Evolutionary conservation across 2,329 filamentous ascomycete species (phyloP), one percentile per base, ranked within the genome.

Genomic region (Aspergillus alliaceus): DNA sequence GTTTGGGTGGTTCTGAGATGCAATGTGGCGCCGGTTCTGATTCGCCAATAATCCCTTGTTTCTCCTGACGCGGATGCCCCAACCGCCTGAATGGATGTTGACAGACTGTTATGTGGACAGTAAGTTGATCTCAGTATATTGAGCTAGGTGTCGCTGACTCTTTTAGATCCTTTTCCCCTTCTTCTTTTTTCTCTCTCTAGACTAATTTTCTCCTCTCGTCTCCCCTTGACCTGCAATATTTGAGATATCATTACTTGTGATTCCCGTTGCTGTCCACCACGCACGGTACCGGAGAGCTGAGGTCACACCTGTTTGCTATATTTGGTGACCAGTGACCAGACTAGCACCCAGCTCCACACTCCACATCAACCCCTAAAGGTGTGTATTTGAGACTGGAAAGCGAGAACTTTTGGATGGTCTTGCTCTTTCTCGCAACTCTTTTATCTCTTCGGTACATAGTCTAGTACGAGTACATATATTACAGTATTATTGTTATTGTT

Each of bases 331-430:
- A 32, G 42, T 12, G 42, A 48, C 25, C n/a, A 32, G 27, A 35
- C 53, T 58, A 55, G 18, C 48, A 25, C 53, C 46, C 42, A 51
- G 57, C 53, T 59, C 54, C 57, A 56, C 49, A 40, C 53, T 53
- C 49, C 47, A 55, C 39, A 55, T 42, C 56, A 27, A 53, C 44
- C 47, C 47, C 42, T 53, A 44, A 25, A 18, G 32, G 24, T 22
- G 44, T 32, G 15, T 42, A 12, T 50, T 48, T 56, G 53, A 20
- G 25, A 39, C 34, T 54, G 44, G 44, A 24, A 11, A 37, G 34
- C 20, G 44, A 47, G 25, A 22, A 25, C 44, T 15, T 32, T 48
- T 32, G 6, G 40, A n/a, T 53, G 34, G 51, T 24, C 52, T 31
- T 34, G 32, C 22, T 40, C 22, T 22, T 40, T 40, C 18, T 22